Percentiles rank a stretch among this genome's conserved stretches.
These are phyloP conservation scores for Omphalotus olearius DNA, from an alignment of 1,284 basidiomycete species.

Conservation along the genomic window DNA sequence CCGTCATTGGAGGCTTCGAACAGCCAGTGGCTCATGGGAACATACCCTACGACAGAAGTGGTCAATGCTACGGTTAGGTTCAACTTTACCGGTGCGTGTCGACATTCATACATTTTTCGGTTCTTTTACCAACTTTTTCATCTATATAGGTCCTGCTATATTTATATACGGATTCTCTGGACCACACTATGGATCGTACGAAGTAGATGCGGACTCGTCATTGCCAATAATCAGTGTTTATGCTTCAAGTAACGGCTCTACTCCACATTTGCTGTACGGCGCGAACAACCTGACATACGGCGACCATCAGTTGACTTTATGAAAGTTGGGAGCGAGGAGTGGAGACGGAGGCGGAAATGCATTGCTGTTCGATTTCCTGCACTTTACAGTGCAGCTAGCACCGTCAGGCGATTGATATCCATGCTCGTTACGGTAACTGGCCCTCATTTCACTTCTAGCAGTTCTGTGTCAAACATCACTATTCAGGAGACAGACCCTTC, in stretches of 20 bases:
- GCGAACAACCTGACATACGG: conserved; percentile 30
- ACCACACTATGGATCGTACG: conserved; percentile 34
- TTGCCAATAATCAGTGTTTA: conserved; percentile 22
- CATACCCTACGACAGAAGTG: conserved; percentile 33
- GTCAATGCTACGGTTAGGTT: conserved; percentile 29
- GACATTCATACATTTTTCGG: background rate
- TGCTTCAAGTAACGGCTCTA: conserved; percentile 25
- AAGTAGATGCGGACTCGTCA: conserved; percentile 30
- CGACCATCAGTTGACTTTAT: conserved; percentile 30
- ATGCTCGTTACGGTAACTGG: background rate
- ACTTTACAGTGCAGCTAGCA: conserved; percentile 33
- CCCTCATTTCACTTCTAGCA: conserved; percentile 19
- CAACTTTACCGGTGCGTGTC: conserved; percentile 35
- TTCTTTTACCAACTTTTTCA: background rate
- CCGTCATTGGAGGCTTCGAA: conserved; percentile 26
- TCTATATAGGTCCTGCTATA: conserved; percentile 30
- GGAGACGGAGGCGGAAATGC: conserved; percentile 29
- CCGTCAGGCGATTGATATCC: conserved; percentile 27
- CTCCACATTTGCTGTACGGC: conserved; percentile 28
- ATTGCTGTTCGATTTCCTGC: conserved; percentile 34
- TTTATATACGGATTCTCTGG: conserved; percentile 35
- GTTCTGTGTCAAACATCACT: conserved; percentile 32
- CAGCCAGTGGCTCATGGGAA: conserved; percentile 35
- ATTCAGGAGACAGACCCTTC: conserved; percentile 32
- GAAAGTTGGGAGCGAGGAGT: conserved; percentile 31